Conservation (phyloP, 805 yeast species). For the Grigorovia jiainica region DNA sequence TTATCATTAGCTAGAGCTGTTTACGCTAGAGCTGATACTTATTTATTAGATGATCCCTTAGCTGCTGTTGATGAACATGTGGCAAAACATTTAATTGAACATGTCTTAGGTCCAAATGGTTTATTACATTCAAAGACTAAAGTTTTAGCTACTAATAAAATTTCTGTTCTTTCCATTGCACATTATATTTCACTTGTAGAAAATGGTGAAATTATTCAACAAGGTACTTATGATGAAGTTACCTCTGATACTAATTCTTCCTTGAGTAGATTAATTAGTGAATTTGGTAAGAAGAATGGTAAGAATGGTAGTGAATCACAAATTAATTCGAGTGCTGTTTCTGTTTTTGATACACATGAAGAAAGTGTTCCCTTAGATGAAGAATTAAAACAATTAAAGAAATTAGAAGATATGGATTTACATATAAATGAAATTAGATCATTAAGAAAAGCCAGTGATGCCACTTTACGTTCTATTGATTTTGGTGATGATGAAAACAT, state of each 20-base stretch:
- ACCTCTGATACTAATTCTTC: constrained; percentile 35
- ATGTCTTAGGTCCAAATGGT: constrained; percentile 77
- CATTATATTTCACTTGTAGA: constrained; percentile 57
- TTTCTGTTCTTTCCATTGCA: constrained; percentile 72
- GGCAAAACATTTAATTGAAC: constrained; percentile 71
- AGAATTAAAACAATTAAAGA: constrained; percentile 26
- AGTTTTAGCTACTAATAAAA: constrained; percentile 78
- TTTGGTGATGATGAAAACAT: constrained; percentile 31
- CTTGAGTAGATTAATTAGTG: constrained; percentile 46
- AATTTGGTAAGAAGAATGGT: constrained; percentile 46
- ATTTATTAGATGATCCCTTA: constrained; percentile 82
- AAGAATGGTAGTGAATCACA: constrained; percentile 4
- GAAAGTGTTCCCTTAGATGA: constrained; percentile 19
- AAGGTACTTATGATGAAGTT: constrained; percentile 50
- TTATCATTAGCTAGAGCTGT: constrained; percentile 92
- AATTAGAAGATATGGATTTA: constrained; percentile 20
- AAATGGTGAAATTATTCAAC: constrained; percentile 60
- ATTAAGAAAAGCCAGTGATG: constrained; percentile 56
- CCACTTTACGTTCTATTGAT: constrained; percentile 26
- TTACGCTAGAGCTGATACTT: constrained; percentile 86
- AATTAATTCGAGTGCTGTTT: constrained; percentile 5
- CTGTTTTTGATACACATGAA: constrained; percentile 16
- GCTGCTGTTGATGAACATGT: constrained; percentile 98
- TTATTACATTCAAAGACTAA: constrained; percentile 64
- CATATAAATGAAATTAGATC: constrained; percentile 29